Evolutionary conservation across 1,284 basidiomycete species (phyloP).

Genomic region (Blastosporella zonata): DNA sequence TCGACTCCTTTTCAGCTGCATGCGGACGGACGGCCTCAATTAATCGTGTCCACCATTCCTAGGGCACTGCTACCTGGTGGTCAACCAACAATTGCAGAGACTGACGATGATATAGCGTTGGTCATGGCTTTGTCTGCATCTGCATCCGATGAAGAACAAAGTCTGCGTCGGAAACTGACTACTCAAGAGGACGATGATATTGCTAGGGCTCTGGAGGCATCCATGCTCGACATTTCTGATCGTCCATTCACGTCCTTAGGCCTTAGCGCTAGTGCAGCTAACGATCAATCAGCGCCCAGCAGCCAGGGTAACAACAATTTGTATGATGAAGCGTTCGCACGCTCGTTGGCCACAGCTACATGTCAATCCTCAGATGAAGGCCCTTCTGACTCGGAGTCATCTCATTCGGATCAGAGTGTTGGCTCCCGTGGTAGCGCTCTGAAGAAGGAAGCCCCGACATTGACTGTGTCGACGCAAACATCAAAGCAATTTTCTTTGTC

Average conservation of each 20-base stretch:
- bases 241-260: constrained; percentile 6
- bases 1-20: background rate
- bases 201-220: constrained; percentile 61
- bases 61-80: constrained; percentile 2
- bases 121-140: constrained; percentile 54
- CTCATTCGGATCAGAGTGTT: no score
- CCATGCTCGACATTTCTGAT: constrained; percentile 35
- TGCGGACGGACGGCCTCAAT: constrained; percentile 1
- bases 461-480: background rate
- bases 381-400: background rate
- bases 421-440: background rate
- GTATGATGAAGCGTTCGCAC: constrained; percentile 4
- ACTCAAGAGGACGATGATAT: constrained; percentile 62
- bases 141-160: constrained; percentile 40
- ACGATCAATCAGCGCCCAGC: background rate
- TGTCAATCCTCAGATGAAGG: background rate
- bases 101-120: constrained; percentile 32
- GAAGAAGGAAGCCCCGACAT: background rate
- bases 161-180: constrained; percentile 32
- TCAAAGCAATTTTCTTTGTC: background rate
- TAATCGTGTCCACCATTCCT: background rate
- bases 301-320: background rate
- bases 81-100: constrained; percentile 1
- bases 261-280: constrained; percentile 15
- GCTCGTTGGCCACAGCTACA: background rate